Conservation (phyloP, 768 basidiomycete species). For the Mycena metata region DNA sequence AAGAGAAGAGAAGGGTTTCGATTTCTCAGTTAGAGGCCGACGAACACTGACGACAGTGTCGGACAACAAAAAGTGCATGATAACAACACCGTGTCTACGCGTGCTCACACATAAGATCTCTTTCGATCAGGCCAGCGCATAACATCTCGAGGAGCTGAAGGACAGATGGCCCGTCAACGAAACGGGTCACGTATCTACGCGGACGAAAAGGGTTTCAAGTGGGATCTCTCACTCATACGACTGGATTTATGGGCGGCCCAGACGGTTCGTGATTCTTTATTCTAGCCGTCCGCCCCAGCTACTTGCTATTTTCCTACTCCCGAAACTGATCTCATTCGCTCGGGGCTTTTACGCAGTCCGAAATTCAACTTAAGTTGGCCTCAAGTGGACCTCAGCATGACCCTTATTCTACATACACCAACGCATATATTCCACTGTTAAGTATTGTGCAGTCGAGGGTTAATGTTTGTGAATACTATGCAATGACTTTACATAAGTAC, state of each 20-base stretch:
- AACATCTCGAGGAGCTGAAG: background rate
- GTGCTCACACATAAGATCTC: background rate
- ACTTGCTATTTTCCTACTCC: no score
- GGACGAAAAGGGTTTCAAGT: background rate
- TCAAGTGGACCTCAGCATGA: no score
- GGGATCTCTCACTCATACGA: background rate
- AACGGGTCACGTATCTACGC: background rate
- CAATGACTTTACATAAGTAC: no score
- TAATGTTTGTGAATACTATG: no score
- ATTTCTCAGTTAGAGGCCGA: background rate
- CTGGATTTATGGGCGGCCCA: background rate
- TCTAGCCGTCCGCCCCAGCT: background rate
- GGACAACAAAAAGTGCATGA: background rate
- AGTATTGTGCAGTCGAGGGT: no score
- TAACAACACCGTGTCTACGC: background rate
- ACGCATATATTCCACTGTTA: no score
- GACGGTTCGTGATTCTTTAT: background rate
- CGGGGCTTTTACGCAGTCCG: no score
- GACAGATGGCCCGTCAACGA: background rate
- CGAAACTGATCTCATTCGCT: no score
- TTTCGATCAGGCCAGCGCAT: background rate
- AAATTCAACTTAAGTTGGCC: no score
- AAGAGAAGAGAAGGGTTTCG: no score
- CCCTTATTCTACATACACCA: no score
- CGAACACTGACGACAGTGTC: background rate